These are phyloP conservation scores for Rhodotorula mucilaginosa DNA, from an alignment of 1,284 basidiomycete species.

Conservation along the genomic window DNA sequence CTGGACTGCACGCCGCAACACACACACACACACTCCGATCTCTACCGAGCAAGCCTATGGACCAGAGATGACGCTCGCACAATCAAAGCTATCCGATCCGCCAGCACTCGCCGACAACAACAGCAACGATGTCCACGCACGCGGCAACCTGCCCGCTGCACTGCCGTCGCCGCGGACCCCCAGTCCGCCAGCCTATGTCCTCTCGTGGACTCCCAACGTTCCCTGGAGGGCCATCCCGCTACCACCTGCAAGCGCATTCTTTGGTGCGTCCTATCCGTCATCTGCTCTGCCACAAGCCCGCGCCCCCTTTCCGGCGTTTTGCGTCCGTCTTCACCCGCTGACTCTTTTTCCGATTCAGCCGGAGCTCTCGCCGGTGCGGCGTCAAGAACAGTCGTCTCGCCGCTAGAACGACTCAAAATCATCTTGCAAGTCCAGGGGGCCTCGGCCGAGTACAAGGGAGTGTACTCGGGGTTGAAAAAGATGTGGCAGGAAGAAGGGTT, in stretches of 20 bases:
- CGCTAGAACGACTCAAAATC: conserved; percentile 44
- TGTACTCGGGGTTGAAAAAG: conserved; percentile 39
- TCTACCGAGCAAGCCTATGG: neutral
- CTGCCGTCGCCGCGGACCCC: neutral
- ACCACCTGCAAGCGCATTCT: conserved; percentile 32
- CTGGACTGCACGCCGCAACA: neutral
- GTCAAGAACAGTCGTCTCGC: conserved; percentile 41
- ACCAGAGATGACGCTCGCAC: neutral
- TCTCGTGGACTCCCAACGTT: conserved; percentile 14
- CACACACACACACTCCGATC: too few relatives aligned
- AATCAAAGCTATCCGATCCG: neutral
- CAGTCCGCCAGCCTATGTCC: conserved; percentile 3
- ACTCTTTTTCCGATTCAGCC: conserved; percentile 18
- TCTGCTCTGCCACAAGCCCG: neutral
- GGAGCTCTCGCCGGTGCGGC: conserved; percentile 44
- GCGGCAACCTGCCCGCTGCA: neutral
- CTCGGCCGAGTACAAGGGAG: conserved; percentile 44
- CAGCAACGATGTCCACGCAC: neutral
- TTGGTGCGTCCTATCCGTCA: conserved; percentile 14
- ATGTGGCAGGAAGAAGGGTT: conserved; percentile 46
- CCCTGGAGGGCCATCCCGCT: conserved; percentile 18
- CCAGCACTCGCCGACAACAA: too few relatives aligned
- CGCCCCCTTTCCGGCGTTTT: neutral
- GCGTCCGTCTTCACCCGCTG: neutral
- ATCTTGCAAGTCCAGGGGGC: conserved; percentile 42